Evolutionary conservation across 169 alveolate species (phyloP), one percentile per base, ranked within the genome.

Genomic region (Sarcocystis neurona): DNA sequence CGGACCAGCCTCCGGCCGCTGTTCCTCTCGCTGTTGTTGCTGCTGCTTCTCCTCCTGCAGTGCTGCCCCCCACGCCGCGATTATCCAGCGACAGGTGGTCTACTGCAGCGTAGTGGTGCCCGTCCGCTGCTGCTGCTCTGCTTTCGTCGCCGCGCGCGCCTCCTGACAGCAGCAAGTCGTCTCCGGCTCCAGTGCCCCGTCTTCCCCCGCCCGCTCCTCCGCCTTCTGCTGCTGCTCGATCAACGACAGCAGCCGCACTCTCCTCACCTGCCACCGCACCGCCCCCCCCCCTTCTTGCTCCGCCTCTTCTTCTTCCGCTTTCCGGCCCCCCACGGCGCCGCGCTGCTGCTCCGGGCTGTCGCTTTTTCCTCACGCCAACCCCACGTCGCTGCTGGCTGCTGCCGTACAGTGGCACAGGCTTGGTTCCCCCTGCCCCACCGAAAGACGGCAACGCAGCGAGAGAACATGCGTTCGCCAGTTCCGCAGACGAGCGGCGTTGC

Each of bases 1-100:
- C n/a, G n/a, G n/a, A n/a, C n/a, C n/a, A n/a, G n/a, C n/a, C n/a
- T n/a, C n/a, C 53, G 84, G 30, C 39, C 60, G 63, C 2, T 43
- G 58, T 10, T 44, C 34, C 4, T 75, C 84, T 12, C n/a, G 37
- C 48, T 70, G 50, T 48, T 30, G 79, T 48, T 32, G 50, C 79
- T 70, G 79, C 79, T 32, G 79, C 48, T 10, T 27, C 48, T 70
- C 39, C 85, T 78, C 72, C 85, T 47, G 85, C 66, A 78, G 47
- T 10, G 70, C 70, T 48, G 85, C 66, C 70, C n/a, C 85, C 46
- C 5, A 1, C 23, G 15, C n/a, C n/a, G n/a, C n/a, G n/a, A n/a
- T n/a, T n/a, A n/a, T n/a, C n/a, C n/a, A n/a, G n/a, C n/a, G n/a
- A n/a, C n/a, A n/a, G n/a, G n/a, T n/a, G n/a, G n/a, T n/a, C n/a